A percentile compares a stretch with the other conserved stretches of the same genome.
phyloP scores from a whole-genome alignment of 202 grass and related monocot genomes.

The Alloteropsis angusta region DNA sequence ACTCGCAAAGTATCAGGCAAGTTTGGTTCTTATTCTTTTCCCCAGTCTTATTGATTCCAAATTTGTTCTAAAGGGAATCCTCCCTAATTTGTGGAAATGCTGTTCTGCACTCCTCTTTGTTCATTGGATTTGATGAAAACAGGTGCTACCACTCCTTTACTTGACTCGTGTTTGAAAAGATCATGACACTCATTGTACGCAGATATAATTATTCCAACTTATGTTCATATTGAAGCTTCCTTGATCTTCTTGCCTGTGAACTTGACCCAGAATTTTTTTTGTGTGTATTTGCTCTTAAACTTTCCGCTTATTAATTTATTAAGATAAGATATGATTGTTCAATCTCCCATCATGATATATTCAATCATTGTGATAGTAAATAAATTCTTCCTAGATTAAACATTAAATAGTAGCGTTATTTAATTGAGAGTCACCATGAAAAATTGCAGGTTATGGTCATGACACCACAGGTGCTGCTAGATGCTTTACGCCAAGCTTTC shows the following conservation, averaged over 20 bases:
- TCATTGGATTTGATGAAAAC: background rate
- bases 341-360: background rate
- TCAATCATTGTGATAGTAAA: background rate
- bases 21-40: background rate
- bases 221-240: constrained; percentile 4
- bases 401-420: background rate
- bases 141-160: background rate
- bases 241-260: background rate
- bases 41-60: background rate
- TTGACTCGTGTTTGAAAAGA: constrained; percentile 1
- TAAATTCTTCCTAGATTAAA: background rate
- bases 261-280: background rate
- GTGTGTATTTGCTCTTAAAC: background rate
- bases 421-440: constrained; percentile 11
- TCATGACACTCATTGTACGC: background rate
- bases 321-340: background rate
- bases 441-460: constrained; percentile 86
- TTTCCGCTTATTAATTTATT: background rate
- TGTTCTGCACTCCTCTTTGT: background rate
- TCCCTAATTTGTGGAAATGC: background rate
- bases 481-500: constrained; percentile 74
- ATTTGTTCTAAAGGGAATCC: constrained; percentile 1
- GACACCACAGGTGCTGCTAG: constrained; percentile 80
- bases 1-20: constrained; percentile 60
- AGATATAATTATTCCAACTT: background rate